Evolutionary conservation across 768 basidiomycete genomes (phyloP).

Genomic region (Calocybe cyanea): DNA sequence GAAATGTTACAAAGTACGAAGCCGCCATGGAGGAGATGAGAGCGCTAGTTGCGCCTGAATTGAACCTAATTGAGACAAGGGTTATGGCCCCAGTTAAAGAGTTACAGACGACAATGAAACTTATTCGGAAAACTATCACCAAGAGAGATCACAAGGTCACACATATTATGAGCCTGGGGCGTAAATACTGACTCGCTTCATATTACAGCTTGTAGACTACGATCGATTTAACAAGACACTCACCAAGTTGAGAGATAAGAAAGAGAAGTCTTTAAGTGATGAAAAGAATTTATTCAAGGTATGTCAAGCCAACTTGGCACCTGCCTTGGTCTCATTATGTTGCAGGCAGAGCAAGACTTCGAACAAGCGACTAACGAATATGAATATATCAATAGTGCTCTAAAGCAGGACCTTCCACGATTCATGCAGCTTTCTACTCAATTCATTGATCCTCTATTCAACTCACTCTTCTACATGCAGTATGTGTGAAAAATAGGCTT

Average conservation of each 20-base stretch:
- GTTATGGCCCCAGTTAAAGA: conserved; percentile 87
- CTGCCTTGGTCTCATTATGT: conserved; percentile 14
- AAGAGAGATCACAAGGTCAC: conserved; percentile 95
- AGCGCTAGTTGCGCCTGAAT: conserved; percentile 76
- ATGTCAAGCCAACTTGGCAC: conserved; percentile 14
- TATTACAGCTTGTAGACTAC: conserved; percentile 74
- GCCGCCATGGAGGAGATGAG: conserved; percentile 79
- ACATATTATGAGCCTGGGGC: neutral
- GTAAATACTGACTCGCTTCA: too few relatives aligned
- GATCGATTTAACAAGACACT: conserved; percentile 96
- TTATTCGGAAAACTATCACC: conserved; percentile 88
- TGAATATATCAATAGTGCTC: conserved; percentile 83
- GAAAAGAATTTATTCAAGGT: conserved; percentile 98
- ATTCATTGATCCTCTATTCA: conserved; percentile 97
- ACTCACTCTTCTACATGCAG: conserved; percentile 99
- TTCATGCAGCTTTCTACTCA: conserved; percentile 85
- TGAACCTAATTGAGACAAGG: conserved; percentile 89
- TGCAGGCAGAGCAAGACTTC: conserved; percentile 91
- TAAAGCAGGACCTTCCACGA: conserved; percentile 91
- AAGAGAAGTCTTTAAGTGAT: conserved; percentile 92
- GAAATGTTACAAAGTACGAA: conserved; percentile 71
- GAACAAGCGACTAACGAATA: conserved; percentile 91
- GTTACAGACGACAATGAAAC: conserved; percentile 79
- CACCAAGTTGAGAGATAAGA: conserved; percentile 95
- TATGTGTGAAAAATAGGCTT: conserved; percentile 38